Evolutionary conservation across 179 eudicot species (phyloP).

Genomic region (Amaranthus tricolor): DNA sequence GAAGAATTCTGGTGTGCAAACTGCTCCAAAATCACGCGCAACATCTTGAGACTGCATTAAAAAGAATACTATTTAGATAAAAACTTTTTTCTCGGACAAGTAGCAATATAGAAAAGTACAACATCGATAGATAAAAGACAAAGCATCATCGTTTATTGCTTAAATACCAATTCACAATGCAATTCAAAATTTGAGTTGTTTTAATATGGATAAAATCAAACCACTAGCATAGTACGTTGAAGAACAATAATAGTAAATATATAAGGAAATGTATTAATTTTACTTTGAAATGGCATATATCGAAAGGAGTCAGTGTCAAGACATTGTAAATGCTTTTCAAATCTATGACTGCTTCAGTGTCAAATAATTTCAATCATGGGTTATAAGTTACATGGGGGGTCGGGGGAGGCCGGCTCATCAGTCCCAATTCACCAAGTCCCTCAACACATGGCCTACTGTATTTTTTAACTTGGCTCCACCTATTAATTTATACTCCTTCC

Average conservation of each 20-base stretch:
- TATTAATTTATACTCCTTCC: no score
- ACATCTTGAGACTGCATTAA: conserved; percentile 80
- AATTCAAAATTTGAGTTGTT: not conserved
- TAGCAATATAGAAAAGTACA: not conserved
- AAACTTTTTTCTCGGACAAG: conserved; percentile 4
- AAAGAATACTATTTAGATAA: not conserved
- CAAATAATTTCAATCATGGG: no score
- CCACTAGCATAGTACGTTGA: not conserved
- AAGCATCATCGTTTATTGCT: no score
- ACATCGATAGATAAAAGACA: not conserved
- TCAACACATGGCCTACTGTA: no score
- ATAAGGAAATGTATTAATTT: not conserved
- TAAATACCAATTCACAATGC: not conserved
- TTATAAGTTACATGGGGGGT: no score
- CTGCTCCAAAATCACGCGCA: conserved; percentile 88
- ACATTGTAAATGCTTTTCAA: no score
- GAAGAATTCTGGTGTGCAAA: conserved; percentile 93
- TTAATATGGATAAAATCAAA: not conserved
- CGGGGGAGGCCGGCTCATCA: no score
- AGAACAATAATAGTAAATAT: not conserved
- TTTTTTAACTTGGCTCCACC: no score
- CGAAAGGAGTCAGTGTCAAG: no score
- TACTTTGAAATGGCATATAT: not conserved
- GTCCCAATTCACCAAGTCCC: no score
- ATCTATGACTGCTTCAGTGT: no score